A percentile compares a stretch with the other conserved stretches of the same genome.
phyloP scores from a whole-genome alignment of 108 stramenopile genomes.

The Nannochloropsis granulata region DNA sequence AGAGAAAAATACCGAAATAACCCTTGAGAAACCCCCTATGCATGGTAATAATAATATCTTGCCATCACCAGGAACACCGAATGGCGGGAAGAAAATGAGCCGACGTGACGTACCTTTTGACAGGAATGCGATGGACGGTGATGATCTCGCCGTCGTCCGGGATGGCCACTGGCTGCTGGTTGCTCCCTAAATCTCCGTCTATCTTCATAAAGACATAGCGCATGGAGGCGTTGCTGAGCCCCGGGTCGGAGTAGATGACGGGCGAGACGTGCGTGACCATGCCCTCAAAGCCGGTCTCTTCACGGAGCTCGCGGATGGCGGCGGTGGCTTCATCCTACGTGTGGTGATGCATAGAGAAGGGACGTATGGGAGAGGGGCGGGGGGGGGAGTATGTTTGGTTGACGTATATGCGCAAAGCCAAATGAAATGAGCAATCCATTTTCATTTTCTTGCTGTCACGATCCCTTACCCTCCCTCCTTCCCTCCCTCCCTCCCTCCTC shows the following conservation, averaged over 20 bases:
- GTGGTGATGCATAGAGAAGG: too few species aligned
- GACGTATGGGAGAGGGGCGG: too few species aligned
- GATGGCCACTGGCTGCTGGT: slow-evolving; percentile 7
- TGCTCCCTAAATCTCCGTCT: slow-evolving; percentile 8
- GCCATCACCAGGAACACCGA: too few species aligned
- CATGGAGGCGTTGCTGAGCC: slow-evolving; percentile 17
- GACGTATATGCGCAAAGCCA: too few species aligned
- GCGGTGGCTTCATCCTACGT: neutral
- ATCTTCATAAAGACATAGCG: slow-evolving; percentile 11
- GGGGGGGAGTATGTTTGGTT: too few species aligned
- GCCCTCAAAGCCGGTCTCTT: slow-evolving; percentile 18
- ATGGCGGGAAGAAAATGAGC: neutral
- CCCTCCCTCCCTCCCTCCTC: too few species aligned
- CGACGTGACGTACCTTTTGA: neutral
- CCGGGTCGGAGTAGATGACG: slow-evolving; percentile 13
- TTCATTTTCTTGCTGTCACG: too few species aligned
- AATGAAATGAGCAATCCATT: too few species aligned
- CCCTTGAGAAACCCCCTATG: too few species aligned
- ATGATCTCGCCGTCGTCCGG: slow-evolving; percentile 27
- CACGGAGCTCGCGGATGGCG: slow-evolving; percentile 14
- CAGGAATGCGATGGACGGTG: slow-evolving; percentile 11
- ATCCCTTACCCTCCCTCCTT: too few species aligned
- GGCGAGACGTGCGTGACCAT: slow-evolving; percentile 12
- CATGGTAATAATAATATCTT: too few species aligned
- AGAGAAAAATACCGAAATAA: too few species aligned